phyloP scores from a whole-genome alignment of 1,284 basidiomycete species.

The Amylostereum areolatum region DNA sequence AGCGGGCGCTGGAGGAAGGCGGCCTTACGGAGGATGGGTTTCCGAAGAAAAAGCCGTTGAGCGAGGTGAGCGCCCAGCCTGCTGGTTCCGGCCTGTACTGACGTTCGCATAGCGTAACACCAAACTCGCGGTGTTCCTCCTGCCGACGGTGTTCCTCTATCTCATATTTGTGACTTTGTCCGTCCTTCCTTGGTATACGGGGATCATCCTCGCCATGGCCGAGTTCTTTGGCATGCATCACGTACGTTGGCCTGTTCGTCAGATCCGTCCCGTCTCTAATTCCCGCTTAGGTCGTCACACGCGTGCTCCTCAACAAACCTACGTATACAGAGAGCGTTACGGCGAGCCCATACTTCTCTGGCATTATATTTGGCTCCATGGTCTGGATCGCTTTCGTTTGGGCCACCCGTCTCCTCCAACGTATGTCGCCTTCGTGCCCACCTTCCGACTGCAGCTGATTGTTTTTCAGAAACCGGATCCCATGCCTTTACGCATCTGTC shows the following conservation, averaged over 20 bases:
- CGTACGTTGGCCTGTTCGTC: slow-evolving; percentile 38
- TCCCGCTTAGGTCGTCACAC: slow-evolving; percentile 64
- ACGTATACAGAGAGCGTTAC: slow-evolving; percentile 75
- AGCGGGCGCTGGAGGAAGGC: slow-evolving; percentile 82
- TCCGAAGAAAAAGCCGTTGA: slow-evolving; percentile 61
- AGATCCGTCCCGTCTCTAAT: slow-evolving; percentile 14
- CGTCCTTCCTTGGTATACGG: slow-evolving; percentile 86
- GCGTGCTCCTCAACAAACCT: slow-evolving; percentile 73
- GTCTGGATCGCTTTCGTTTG: slow-evolving; percentile 86
- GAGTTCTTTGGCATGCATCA: slow-evolving; percentile 93
- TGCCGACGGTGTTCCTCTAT: slow-evolving; percentile 78
- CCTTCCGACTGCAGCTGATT: slow-evolving; percentile 1
- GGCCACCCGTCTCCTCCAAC: slow-evolving; percentile 67
- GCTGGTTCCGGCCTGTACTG: background rate
- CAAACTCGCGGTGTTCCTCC: slow-evolving; percentile 71
- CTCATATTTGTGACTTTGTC: slow-evolving; percentile 80
- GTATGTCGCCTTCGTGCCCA: slow-evolving; percentile 32
- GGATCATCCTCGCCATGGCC: slow-evolving; percentile 73
- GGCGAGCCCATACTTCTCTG: slow-evolving; percentile 85
- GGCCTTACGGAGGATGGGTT: slow-evolving; percentile 73
- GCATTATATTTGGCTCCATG: slow-evolving; percentile 83
- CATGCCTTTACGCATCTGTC: slow-evolving; percentile 71
- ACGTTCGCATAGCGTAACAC: slow-evolving; percentile 58
- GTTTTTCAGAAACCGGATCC: slow-evolving; percentile 58
- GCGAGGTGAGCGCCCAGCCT: slow-evolving; percentile 44